Percentiles rank a stretch among this genome's conserved stretches.
Evolutionary conservation across 768 basidiomycete genomes (phyloP).

Genomic region (Holtermanniella nyarrowii): DNA sequence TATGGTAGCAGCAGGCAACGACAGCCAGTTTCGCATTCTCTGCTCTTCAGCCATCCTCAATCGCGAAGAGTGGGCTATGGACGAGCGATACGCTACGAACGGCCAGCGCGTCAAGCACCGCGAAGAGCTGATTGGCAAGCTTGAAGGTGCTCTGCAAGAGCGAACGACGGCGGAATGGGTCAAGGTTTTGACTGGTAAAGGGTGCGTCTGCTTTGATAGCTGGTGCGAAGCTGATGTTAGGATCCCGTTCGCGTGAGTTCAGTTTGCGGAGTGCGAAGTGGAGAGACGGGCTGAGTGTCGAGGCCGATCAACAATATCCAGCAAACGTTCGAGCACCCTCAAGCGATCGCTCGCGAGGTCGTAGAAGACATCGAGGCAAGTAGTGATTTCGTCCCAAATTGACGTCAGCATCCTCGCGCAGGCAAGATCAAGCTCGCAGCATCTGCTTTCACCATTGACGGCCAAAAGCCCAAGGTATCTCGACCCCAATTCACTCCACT

Average conservation of each 20-base stretch:
- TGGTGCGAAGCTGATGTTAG: neutral
- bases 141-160: slow-evolving; percentile 53
- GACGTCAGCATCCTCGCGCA: slow-evolving; percentile 55
- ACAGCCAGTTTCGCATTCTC: slow-evolving; percentile 68
- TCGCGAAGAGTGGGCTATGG: slow-evolving; percentile 51
- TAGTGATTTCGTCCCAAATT: slow-evolving; percentile 4
- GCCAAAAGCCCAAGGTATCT: slow-evolving; percentile 45
- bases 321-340: slow-evolving; percentile 81
- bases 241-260: slow-evolving; percentile 18
- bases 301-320: slow-evolving; percentile 79
- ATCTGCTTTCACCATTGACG: slow-evolving; percentile 72
- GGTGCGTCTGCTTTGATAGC: slow-evolving; percentile 47
- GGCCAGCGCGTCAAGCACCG: slow-evolving; percentile 66
- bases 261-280: slow-evolving; percentile 46
- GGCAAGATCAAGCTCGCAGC: slow-evolving; percentile 69
- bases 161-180: slow-evolving; percentile 65
- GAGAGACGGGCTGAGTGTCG: neutral
- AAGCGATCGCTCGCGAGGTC: slow-evolving; percentile 65
- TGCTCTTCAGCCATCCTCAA: slow-evolving; percentile 50
- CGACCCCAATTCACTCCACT: neutral
- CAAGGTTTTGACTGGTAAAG: slow-evolving; percentile 59
- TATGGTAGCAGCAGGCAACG: slow-evolving; percentile 89
- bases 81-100: slow-evolving; percentile 64
- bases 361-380: slow-evolving; percentile 69
- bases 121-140: slow-evolving; percentile 55